Percentiles rank a stretch among this genome's conserved stretches.
Conservation (phyloP, 1,284 basidiomycete species). For the Phenoliferia sp. region DNA sequence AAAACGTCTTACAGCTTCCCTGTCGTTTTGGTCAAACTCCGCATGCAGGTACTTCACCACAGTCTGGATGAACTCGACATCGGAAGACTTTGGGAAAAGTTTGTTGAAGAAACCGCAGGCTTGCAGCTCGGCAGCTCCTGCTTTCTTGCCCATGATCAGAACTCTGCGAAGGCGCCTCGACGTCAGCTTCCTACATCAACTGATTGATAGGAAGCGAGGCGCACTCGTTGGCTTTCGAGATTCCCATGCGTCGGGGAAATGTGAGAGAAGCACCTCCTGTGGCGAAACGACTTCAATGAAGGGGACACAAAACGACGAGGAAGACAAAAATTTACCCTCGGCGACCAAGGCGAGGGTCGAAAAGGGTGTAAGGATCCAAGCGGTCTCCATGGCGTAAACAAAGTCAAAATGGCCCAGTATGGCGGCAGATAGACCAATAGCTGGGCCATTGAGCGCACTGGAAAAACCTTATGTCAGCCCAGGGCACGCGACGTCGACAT, state of each 20-base stretch:
- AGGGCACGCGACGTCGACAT: constrained; percentile 30
- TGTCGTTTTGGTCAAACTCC: constrained; percentile 19
- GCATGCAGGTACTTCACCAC: constrained; percentile 12
- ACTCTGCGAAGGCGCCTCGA: neutral
- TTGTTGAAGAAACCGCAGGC: constrained; percentile 27
- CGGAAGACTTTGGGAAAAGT: constrained; percentile 17
- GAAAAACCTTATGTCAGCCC: no score
- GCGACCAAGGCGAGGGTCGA: constrained; percentile 27
- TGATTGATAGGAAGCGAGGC: no score
- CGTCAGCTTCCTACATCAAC: neutral
- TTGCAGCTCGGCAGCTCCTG: constrained; percentile 14
- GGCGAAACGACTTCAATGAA: neutral
- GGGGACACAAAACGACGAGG: neutral
- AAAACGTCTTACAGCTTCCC: constrained; percentile 18
- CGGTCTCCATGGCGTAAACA: constrained; percentile 27
- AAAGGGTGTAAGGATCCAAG: constrained; percentile 31
- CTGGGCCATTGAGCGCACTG: constrained; percentile 29
- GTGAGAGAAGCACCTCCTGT: constrained; percentile 19
- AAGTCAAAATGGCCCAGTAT: constrained; percentile 14
- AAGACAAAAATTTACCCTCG: neutral
- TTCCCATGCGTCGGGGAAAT: constrained; percentile 28
- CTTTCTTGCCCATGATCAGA: constrained; percentile 27
- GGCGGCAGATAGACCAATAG: constrained; percentile 10
- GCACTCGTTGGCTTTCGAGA: constrained; percentile 25
- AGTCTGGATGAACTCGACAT: neutral